Conservation (phyloP, 257 asterid species). For the Capsicum chinense region DNA sequence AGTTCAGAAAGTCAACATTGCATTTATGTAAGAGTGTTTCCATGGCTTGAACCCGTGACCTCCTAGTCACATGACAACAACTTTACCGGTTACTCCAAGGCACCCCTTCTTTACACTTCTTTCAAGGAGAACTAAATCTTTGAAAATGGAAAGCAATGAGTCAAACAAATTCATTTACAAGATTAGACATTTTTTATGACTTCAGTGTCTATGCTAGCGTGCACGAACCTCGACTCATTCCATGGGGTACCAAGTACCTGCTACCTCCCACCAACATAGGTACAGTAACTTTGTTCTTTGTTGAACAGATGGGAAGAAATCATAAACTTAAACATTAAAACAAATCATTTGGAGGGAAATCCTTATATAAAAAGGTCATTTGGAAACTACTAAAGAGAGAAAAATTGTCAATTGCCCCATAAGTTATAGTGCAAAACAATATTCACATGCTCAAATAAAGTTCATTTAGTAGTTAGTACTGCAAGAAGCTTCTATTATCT, state of each 20-base stretch:
- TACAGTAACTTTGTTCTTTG: too few species aligned
- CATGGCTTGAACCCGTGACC: too few species aligned
- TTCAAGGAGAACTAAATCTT: background rate
- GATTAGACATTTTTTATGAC: background rate
- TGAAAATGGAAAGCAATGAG: background rate
- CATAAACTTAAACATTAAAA: background rate
- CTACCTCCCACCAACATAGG: background rate
- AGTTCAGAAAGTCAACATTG: background rate
- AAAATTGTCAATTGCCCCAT: background rate
- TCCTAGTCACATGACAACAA: too few species aligned
- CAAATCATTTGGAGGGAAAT: background rate
- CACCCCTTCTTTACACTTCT: background rate
- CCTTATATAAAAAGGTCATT: background rate
- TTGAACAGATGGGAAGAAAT: background rate
- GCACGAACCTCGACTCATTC: background rate
- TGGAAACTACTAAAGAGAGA: background rate
- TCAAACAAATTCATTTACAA: background rate
- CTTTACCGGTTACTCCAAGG: too few species aligned
- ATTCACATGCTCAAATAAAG: conserved; percentile 8
- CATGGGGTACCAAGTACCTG: background rate
- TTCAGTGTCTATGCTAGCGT: background rate
- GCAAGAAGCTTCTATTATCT: background rate
- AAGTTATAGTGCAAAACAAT: background rate
- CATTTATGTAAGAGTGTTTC: too few species aligned
- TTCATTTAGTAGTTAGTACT: background rate